Base-by-base conservation (phyloP, 2,329 filamentous ascomycete species). In the Colletotrichum sansevieriae region DNA sequence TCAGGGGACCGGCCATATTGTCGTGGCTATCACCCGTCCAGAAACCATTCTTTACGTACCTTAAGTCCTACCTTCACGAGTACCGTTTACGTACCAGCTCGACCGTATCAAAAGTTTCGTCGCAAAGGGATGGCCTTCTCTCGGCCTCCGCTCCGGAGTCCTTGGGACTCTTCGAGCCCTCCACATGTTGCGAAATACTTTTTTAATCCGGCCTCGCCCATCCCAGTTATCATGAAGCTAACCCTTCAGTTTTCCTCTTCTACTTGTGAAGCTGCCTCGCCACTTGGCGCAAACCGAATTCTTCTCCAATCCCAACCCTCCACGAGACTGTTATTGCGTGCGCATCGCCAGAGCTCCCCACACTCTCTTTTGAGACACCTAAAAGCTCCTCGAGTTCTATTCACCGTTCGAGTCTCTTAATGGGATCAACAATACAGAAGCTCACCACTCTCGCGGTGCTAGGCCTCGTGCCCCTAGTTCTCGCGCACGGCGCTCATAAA, bases 401-500 rank as follows among this genome's bases (percentile, higher is more conserved):
- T 33, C 20, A 6, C 47, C 20, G 18, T 13, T 15, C 29, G 22
- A 7, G 13, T 12, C 15, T 29, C 29, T 43, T 12, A 7, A 71
- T 70, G 66, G 49, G 13, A n/a, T 25, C 15, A 9, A 39, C 9
- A 6, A 43, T 20, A n/a, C 18, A 46, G 39, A n/a, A 39, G 13
- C 18, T 65, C 18, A 25, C 33, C 20, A 20, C 47, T 3, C 13
- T 35, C 5, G 62, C 43, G 33, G 64, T 44, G 12, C 29, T 66
- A 9, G 41, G 56, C 33, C 25, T 71, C 15, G 18, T 65, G 22
- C 55, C 60, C 12, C 22, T 70, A 3, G 66, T 44, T 12, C 18
- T 65, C 43, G 68, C 65, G 33, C 62, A 69, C n/a, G 56, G 62
- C n/a, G 63, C 73, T 18, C 75, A 76, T 22, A 51, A 72, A 12